Evolutionary conservation across 1,139 yeast genomes (phyloP).

Genomic region (Magnusiomyces fungicola): DNA sequence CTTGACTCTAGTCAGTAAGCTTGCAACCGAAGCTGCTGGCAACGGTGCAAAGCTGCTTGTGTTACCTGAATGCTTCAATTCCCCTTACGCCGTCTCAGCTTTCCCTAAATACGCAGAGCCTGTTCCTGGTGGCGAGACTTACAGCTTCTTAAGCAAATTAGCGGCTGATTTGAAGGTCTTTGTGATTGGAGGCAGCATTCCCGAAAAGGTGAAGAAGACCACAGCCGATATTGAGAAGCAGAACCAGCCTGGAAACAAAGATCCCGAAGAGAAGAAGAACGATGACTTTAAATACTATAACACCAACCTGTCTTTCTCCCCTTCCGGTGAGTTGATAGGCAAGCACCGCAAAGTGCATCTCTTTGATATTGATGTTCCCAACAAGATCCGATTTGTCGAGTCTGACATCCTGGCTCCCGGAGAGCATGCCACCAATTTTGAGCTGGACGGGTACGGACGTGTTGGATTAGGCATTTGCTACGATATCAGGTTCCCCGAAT

Average conservation of each 20-base stretch:
- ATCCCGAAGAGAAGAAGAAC: conserved; percentile 32
- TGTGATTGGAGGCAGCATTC: conserved; percentile 86
- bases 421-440: conserved; percentile 66
- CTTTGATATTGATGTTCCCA: conserved; percentile 87
- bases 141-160: conserved; percentile 49
- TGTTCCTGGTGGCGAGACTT: conserved; percentile 64
- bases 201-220: conserved; percentile 61
- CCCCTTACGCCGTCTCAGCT: conserved; percentile 85
- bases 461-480: conserved; percentile 90
- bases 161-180: conserved; percentile 57
- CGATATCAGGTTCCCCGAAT: conserved; percentile 87
- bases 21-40: conserved; percentile 47
- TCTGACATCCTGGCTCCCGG: conserved; percentile 72
- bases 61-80: conserved; percentile 88
- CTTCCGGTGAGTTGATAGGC: conserved; percentile 65
- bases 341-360: conserved; percentile 85
- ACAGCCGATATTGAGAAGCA: no score
- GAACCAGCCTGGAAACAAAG: neutral
- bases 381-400: conserved; percentile 81
- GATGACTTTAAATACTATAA: conserved; percentile 45
- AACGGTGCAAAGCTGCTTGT: conserved; percentile 46
- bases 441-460: conserved; percentile 61
- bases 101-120: conserved; percentile 78
- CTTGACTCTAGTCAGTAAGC: conserved; percentile 47
- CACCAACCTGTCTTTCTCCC: conserved; percentile 71